phyloP scores from a whole-genome alignment of 345 rosid genomes.

The Citropsis articulata region DNA sequence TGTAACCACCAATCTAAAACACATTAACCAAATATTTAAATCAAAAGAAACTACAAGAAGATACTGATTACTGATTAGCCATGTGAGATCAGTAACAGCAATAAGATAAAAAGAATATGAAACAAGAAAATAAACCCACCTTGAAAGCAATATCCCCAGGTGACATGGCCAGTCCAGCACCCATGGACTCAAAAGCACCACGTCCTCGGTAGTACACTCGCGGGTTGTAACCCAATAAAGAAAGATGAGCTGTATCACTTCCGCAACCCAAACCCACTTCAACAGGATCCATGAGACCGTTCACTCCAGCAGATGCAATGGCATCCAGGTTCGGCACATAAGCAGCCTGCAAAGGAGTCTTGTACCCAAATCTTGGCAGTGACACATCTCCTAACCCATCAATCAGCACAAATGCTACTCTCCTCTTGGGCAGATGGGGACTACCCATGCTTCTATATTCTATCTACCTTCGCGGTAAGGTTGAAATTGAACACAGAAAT shows the following conservation, averaged over 20 bases:
- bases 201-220: constrained; percentile 88
- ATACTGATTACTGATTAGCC: not conserved
- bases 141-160: constrained; percentile 96
- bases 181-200: constrained; percentile 98
- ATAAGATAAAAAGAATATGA: not conserved
- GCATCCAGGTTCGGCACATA: constrained; percentile 75
- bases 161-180: constrained; percentile 95
- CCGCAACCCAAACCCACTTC: constrained; percentile 99
- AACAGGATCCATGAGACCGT: constrained; percentile 99
- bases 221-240: constrained; percentile 87
- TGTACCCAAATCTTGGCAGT: constrained; percentile 66
- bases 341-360: constrained; percentile 83
- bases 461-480: not conserved
- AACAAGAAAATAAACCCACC: constrained; percentile 19
- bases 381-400: constrained; percentile 95
- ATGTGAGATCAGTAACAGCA: not conserved
- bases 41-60: not conserved
- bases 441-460: constrained; percentile 34
- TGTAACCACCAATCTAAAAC: constrained; percentile 2
- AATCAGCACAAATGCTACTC: constrained; percentile 87
- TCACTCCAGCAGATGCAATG: constrained; percentile 84
- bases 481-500: not conserved
- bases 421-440: constrained; percentile 40
- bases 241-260: constrained; percentile 98
- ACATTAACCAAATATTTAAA: constrained; percentile 1